These are phyloP conservation scores for Cladophialophora carrionii DNA, from an alignment of 2,329 filamentous ascomycete genomes.

Conservation along the genomic window DNA sequence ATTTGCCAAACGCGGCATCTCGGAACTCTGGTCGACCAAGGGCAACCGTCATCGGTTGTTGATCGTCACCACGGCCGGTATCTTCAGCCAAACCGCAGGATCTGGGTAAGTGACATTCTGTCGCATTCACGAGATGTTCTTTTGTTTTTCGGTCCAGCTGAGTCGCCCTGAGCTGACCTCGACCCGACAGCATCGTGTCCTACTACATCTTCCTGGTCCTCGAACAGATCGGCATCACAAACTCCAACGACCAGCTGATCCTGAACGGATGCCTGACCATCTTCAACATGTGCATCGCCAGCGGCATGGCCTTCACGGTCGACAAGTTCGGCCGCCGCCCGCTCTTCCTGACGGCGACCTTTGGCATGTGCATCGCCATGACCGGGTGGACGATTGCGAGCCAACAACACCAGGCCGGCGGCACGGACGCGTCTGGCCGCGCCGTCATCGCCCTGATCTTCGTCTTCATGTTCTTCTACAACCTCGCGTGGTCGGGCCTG, in stretches of 20 bases:
- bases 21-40: slow-evolving; percentile 16
- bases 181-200: slow-evolving; percentile 33
- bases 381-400: slow-evolving; percentile 28
- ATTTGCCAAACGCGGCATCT: slow-evolving; percentile 17
- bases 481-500: slow-evolving; percentile 41
- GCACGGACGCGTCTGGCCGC: slow-evolving; percentile 7
- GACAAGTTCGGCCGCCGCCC: slow-evolving; percentile 61
- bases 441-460: slow-evolving; percentile 46
- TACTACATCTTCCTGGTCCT: slow-evolving; percentile 48
- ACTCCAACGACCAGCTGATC: slow-evolving; percentile 41
- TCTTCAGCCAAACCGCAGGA: slow-evolving; percentile 20
- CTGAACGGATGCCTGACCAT: slow-evolving; percentile 27
- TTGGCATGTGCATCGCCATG: slow-evolving; percentile 40
- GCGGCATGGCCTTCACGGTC: slow-evolving; percentile 53
- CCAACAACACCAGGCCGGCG: background rate
- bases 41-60: slow-evolving; percentile 25
- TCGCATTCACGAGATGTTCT: background rate
- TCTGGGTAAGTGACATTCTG: background rate
- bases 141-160: background rate
- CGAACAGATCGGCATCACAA: slow-evolving; percentile 62
- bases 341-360: slow-evolving; percentile 56
- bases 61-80: slow-evolving; percentile 19
- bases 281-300: slow-evolving; percentile 23
- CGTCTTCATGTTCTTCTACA: slow-evolving; percentile 42
- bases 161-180: background rate